Conservation (phyloP, 495 filamentous ascomycete species). For the Penicillium salamii region DNA sequence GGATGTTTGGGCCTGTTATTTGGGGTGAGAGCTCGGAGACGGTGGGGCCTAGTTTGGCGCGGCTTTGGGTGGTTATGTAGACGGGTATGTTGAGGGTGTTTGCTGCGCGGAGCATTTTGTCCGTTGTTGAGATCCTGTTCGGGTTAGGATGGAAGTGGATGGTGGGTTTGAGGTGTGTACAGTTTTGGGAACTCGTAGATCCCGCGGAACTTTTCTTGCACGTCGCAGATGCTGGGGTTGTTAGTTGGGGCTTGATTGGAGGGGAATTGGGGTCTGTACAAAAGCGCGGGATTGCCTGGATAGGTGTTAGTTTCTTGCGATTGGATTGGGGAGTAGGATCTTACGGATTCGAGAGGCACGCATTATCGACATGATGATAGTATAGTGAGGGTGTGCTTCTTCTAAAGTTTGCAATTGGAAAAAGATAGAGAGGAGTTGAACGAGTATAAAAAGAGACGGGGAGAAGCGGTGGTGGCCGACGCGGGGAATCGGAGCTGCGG, state of each 20-base stretch:
- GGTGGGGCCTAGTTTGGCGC: constrained; percentile 69
- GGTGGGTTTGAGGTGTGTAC: constrained; percentile 37
- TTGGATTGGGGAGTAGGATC: neutral
- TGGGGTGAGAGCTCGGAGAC: constrained; percentile 61
- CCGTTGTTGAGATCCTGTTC: constrained; percentile 33
- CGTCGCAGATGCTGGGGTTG: constrained; percentile 78
- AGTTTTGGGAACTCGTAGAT: constrained; percentile 83
- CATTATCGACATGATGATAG: constrained; percentile 29
- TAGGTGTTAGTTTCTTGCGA: constrained; percentile 15
- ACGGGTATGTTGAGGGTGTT: constrained; percentile 70
- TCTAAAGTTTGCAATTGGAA: neutral
- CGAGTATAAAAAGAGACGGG: constrained; percentile 13
- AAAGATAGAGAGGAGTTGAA: neutral
- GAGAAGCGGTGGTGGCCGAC: constrained; percentile 9
- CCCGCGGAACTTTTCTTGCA: constrained; percentile 90
- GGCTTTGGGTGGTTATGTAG: constrained; percentile 81
- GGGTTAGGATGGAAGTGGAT: neutral
- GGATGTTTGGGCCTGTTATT: constrained; percentile 38
- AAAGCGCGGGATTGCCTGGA: constrained; percentile 65
- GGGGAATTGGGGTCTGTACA: constrained; percentile 43
- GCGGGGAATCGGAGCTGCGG: constrained; percentile 21
- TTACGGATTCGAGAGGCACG: constrained; percentile 38
- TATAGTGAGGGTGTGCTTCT: no score
- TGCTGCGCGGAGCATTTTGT: constrained; percentile 45
- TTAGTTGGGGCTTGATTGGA: constrained; percentile 9